Conservation (phyloP, 2,329 filamentous ascomycete genomes). For the Dothiorella sarmentorum region DNA sequence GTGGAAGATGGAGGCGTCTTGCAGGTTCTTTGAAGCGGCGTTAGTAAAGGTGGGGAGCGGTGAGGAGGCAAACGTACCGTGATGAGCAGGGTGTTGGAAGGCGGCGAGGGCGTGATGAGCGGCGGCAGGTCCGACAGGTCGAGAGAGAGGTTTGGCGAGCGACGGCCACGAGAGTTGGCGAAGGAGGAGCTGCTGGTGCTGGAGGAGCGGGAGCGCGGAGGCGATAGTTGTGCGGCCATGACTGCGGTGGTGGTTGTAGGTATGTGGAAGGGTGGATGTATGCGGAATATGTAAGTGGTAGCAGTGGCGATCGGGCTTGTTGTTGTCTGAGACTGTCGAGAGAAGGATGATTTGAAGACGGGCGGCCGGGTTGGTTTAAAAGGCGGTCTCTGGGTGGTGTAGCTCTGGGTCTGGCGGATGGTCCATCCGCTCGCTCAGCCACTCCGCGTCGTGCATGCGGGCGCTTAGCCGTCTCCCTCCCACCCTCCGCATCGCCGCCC, state of each 20-base stretch:
- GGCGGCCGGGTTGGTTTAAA: background rate
- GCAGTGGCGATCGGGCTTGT: background rate
- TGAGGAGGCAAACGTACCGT: slow-evolving; percentile 46
- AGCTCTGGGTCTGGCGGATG: too few relatives aligned
- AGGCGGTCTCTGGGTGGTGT: background rate
- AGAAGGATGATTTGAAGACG: background rate
- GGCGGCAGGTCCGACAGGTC: slow-evolving; percentile 72
- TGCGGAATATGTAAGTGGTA: background rate
- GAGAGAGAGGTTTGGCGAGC: slow-evolving; percentile 57
- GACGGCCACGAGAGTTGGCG: slow-evolving; percentile 29
- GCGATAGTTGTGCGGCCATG: slow-evolving; percentile 24
- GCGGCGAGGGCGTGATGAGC: slow-evolving; percentile 66
- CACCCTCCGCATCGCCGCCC: background rate
- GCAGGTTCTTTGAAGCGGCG: slow-evolving; percentile 54
- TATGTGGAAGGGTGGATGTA: background rate
- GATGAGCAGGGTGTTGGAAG: slow-evolving; percentile 80
- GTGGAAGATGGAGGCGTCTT: slow-evolving; percentile 69
- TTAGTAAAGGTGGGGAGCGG: slow-evolving; percentile 21
- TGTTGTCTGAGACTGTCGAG: background rate
- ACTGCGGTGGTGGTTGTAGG: slow-evolving; percentile 17
- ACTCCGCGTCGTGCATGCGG: background rate
- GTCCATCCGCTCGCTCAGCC: too few relatives aligned
- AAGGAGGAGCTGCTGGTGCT: slow-evolving; percentile 23
- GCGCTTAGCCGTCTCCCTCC: background rate
- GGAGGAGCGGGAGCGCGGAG: slow-evolving; percentile 14